These are phyloP conservation scores for Hypholoma sublateritium DNA, from an alignment of 768 basidiomycete genomes.

Conservation along the genomic window DNA sequence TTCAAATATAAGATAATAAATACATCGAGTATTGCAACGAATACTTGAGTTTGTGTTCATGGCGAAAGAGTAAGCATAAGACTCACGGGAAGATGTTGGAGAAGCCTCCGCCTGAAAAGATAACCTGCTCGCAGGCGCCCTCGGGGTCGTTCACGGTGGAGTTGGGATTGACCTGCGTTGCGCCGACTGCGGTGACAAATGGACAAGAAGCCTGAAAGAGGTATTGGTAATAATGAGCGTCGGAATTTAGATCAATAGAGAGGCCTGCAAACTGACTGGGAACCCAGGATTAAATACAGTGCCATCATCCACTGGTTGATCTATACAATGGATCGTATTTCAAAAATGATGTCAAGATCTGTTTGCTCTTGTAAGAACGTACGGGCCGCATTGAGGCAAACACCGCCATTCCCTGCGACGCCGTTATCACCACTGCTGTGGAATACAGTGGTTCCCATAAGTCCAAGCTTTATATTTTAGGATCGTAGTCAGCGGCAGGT, in stretches of 20 bases:
- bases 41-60: no score
- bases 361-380: constrained; percentile 2
- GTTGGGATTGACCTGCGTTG: constrained; percentile 46
- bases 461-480: constrained; percentile 41
- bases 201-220: constrained; percentile 43
- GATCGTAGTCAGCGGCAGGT: background rate
- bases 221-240: background rate
- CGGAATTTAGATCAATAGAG: background rate
- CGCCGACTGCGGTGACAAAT: constrained; percentile 54
- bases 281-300: constrained; percentile 25
- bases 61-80: no score
- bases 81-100: constrained; percentile 41
- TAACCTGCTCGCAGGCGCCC: constrained; percentile 43
- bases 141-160: constrained; percentile 44
- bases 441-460: constrained; percentile 57
- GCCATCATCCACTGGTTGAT: constrained; percentile 22
- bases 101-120: constrained; percentile 54
- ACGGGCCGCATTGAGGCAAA: constrained; percentile 46
- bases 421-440: constrained; percentile 64
- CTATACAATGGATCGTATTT: constrained; percentile 8
- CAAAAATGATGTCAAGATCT: background rate
- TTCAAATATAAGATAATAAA: no score
- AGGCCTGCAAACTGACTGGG: constrained; percentile 15
- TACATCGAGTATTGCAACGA: no score
- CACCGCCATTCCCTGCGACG: constrained; percentile 37